A percentile compares a stretch with the other conserved stretches of the same genome.
phyloP scores from a whole-genome alignment of 1,139 yeast species.

The Entelexis sorbosivorans region DNA sequence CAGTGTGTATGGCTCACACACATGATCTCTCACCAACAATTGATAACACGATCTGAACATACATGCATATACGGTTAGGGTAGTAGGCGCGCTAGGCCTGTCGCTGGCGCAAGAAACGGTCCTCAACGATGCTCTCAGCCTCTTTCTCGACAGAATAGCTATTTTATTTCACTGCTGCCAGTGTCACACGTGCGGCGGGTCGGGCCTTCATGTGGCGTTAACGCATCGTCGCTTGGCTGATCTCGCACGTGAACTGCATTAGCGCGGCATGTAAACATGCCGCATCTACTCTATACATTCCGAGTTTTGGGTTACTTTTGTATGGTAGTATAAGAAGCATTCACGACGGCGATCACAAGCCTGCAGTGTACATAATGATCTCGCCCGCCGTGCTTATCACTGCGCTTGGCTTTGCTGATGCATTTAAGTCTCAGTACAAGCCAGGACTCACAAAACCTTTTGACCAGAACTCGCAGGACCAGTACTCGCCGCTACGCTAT shows the following conservation, averaged over 20 bases:
- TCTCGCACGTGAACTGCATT: neutral
- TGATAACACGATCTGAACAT: too few relatives aligned
- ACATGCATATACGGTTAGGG: too few relatives aligned
- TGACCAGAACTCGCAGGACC: slow-evolving; percentile 29
- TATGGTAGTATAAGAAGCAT: neutral
- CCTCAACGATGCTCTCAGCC: too few relatives aligned
- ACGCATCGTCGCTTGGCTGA: too few relatives aligned
- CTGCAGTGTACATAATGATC: neutral
- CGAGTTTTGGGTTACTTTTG: neutral
- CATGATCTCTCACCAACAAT: too few relatives aligned
- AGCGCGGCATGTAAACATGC: slow-evolving; percentile 1
- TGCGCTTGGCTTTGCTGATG: slow-evolving; percentile 12
- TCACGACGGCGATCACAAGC: neutral
- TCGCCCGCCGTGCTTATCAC: neutral
- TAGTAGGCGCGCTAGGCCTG: too few relatives aligned
- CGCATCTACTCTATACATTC: neutral
- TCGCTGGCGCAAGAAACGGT: too few relatives aligned
- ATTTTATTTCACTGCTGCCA: too few relatives aligned
- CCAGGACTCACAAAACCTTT: slow-evolving; percentile 21
- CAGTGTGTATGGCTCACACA: too few relatives aligned
- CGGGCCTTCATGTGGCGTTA: too few relatives aligned
- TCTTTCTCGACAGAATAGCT: too few relatives aligned
- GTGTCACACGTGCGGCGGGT: too few relatives aligned
- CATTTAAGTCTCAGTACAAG: slow-evolving; percentile 1
- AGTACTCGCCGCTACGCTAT: slow-evolving; percentile 28